Evolutionary conservation across 2,329 filamentous ascomycete species (phyloP).

Genomic region (Delphinella strobiligena): DNA sequence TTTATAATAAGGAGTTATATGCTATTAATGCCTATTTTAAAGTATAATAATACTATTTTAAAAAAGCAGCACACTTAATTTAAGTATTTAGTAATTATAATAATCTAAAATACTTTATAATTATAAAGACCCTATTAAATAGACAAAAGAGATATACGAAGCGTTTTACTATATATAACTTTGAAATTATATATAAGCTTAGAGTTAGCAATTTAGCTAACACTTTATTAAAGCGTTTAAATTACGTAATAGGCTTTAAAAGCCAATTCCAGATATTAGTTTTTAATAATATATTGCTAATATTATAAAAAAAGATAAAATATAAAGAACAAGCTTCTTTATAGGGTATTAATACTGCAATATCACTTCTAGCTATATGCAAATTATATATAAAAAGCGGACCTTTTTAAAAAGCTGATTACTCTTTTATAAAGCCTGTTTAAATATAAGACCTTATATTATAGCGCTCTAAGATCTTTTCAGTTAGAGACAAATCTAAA

Average conservation of each 20-base stretch:
- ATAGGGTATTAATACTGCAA: background rate
- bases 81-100: too few species aligned
- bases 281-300: background rate
- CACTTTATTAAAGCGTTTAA: conserved; percentile 4
- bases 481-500: too few species aligned
- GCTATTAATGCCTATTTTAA: conserved; percentile 10
- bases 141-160: conserved; percentile 5
- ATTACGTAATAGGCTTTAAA: background rate
- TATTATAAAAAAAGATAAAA: background rate
- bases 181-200: conserved; percentile 4
- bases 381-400: background rate
- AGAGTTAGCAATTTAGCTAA: conserved; percentile 5
- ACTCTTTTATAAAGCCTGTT: background rate
- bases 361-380: background rate
- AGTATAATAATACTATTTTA: conserved; percentile 7
- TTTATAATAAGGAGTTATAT: conserved; percentile 10
- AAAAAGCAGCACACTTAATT: too few species aligned
- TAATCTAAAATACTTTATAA: conserved; percentile 6
- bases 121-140: conserved; percentile 3
- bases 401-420: background rate
- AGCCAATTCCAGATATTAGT: background rate
- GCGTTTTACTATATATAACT: conserved; percentile 6
- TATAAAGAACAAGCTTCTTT: background rate
- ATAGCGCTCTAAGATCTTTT: too few species aligned
- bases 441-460: too few species aligned